Percentiles rank a stretch among this genome's conserved stretches.
Evolutionary conservation across 306 rosid genomes (phyloP).

Genomic region (Adenanthera pavonina): DNA sequence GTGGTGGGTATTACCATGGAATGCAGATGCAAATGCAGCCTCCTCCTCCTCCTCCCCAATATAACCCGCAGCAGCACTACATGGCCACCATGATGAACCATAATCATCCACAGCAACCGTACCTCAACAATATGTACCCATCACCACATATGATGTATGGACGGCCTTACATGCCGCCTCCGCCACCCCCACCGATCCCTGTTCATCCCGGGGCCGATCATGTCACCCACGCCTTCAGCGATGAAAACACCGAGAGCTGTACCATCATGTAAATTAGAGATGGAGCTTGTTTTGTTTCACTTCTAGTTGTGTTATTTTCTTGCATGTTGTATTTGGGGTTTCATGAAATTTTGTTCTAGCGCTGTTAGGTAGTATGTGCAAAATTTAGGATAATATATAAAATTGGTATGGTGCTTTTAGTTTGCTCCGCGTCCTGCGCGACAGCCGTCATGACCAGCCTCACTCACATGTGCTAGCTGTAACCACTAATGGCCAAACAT

Average conservation of each 20-base stretch:
- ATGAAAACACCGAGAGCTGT: conserved; percentile 87
- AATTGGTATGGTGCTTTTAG: conserved; percentile 32
- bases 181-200: conserved; percentile 65
- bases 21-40: conserved; percentile 66
- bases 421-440: conserved; percentile 28
- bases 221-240: conserved; percentile 70
- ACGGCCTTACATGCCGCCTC: conserved; percentile 61
- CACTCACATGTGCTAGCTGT: conserved; percentile 3
- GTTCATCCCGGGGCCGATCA: conserved; percentile 58
- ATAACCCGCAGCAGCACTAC: conserved; percentile 68
- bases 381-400: conserved; percentile 26
- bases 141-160: conserved; percentile 67
- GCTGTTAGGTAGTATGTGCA: conserved; percentile 44
- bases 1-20: conserved; percentile 73
- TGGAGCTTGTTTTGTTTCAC: conserved; percentile 17
- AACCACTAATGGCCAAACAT: neutral
- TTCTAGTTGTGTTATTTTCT: neutral
- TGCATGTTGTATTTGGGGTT: conserved; percentile 30
- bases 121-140: conserved; percentile 72
- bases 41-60: conserved; percentile 32
- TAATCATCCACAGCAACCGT: conserved; percentile 51
- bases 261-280: conserved; percentile 63
- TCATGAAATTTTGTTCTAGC: conserved; percentile 40
- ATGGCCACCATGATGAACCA: conserved; percentile 94
- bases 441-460: neutral